phyloP scores from a whole-genome alignment of 495 filamentous ascomycete species.

The Hypoxylon crocopeplum region DNA sequence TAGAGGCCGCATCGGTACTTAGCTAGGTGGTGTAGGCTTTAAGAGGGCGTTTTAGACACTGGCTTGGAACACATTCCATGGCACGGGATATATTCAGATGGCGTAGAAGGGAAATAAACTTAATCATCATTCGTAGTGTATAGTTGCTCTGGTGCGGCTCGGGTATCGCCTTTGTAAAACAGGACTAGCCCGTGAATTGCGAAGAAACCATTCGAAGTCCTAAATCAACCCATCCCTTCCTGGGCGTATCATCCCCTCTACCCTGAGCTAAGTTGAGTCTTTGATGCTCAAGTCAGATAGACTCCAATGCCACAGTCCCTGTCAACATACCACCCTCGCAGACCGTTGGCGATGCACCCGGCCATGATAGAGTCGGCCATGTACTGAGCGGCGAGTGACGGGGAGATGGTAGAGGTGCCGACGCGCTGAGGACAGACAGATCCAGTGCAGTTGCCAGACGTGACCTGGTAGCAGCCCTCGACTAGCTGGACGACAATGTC shows the following conservation, averaged over 20 bases:
- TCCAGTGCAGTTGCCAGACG: constrained; percentile 39
- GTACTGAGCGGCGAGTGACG: constrained; percentile 33
- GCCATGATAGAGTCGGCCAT: constrained; percentile 32
- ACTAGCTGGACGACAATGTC: constrained; percentile 37
- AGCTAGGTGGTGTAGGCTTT: no score
- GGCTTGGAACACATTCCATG: no score
- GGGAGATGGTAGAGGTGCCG: constrained; percentile 33
- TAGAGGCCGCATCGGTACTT: no score
- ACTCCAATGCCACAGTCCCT: constrained; percentile 34
- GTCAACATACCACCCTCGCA: constrained; percentile 41
- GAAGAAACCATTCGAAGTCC: constrained; percentile 1
- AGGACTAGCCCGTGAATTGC: not conserved
- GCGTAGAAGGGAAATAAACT: no score
- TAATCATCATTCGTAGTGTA: no score
- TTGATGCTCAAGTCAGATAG: constrained; percentile 29
- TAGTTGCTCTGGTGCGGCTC: not conserved
- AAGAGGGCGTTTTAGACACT: no score
- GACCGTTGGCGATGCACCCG: constrained; percentile 39
- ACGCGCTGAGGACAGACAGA: constrained; percentile 37
- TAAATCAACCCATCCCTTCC: not conserved
- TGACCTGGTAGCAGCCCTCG: constrained; percentile 36
- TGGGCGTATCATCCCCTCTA: not conserved
- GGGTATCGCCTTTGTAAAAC: not conserved
- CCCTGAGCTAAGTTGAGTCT: no score
- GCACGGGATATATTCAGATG: no score